Evolutionary conservation across 495 filamentous ascomycete genomes (phyloP).

Genomic region (Rhypophila decipiens): DNA sequence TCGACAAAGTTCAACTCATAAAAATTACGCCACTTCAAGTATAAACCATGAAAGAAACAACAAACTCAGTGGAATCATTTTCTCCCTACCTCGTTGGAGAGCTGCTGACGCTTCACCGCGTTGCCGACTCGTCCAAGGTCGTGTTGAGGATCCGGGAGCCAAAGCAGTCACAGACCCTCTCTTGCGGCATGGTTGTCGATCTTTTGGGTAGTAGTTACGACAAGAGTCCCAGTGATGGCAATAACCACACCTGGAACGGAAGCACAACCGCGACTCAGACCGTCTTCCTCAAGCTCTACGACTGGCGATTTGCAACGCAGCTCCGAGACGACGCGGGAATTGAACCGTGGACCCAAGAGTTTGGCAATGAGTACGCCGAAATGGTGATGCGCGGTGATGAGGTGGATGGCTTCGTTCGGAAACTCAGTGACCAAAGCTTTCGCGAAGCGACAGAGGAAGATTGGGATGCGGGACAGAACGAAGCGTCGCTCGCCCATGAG

Average conservation of each 20-base stretch:
- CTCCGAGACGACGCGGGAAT: conserved; percentile 16
- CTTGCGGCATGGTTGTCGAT: conserved; percentile 19
- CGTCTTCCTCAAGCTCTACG: conserved; percentile 24
- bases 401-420: background rate
- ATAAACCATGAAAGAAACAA: too few relatives aligned
- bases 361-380: background rate
- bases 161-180: conserved; percentile 25
- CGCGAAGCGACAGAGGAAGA: conserved; percentile 3
- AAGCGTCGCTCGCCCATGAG: background rate
- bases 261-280: too few relatives aligned
- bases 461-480: conserved; percentile 10
- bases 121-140: too few relatives aligned
- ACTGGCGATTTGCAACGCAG: conserved; percentile 27
- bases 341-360: conserved; percentile 10
- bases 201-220: too few relatives aligned
- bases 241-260: too few relatives aligned
- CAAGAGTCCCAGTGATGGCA: too few relatives aligned
- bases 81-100: too few relatives aligned
- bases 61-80: too few relatives aligned
- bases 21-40: too few relatives aligned
- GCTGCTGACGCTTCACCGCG: too few relatives aligned
- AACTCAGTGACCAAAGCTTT: background rate
- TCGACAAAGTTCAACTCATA: too few relatives aligned
- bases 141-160: conserved; percentile 16
- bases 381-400: background rate